Evolutionary conservation across 495 filamentous ascomycete species (phyloP).

Genomic region (Neurospora discreta): DNA sequence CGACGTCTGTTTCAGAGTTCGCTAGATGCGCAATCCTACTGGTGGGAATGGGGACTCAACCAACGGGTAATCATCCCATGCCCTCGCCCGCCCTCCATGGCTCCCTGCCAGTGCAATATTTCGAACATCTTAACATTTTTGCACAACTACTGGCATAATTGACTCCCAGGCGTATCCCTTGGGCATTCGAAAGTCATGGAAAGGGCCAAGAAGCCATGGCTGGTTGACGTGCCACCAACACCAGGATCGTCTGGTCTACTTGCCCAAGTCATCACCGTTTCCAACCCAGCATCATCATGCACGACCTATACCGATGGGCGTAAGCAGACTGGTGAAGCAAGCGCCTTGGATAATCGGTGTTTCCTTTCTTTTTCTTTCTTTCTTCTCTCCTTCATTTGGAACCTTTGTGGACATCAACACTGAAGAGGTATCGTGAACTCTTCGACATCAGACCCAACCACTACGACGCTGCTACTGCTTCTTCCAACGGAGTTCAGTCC

Average conservation of each 20-base stretch:
- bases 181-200: neutral
- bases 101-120: neutral
- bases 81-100: neutral
- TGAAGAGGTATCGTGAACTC: neutral
- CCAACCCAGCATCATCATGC: neutral
- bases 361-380: neutral
- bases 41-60: neutral
- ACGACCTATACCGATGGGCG: neutral
- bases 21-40: neutral
- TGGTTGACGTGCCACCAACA: neutral
- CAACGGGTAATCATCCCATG: neutral
- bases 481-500: neutral
- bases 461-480: neutral
- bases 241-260: neutral
- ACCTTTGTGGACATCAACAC: neutral
- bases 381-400: too few species aligned
- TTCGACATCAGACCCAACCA: neutral
- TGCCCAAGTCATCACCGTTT: neutral
- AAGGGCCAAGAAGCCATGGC: neutral
- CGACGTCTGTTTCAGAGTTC: neutral
- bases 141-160: neutral
- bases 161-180: neutral
- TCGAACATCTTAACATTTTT: neutral
- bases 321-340: neutral
- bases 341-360: neutral